Conservation (phyloP, 2,329 filamentous ascomycete genomes). For the Penicillium sp. region DNA sequence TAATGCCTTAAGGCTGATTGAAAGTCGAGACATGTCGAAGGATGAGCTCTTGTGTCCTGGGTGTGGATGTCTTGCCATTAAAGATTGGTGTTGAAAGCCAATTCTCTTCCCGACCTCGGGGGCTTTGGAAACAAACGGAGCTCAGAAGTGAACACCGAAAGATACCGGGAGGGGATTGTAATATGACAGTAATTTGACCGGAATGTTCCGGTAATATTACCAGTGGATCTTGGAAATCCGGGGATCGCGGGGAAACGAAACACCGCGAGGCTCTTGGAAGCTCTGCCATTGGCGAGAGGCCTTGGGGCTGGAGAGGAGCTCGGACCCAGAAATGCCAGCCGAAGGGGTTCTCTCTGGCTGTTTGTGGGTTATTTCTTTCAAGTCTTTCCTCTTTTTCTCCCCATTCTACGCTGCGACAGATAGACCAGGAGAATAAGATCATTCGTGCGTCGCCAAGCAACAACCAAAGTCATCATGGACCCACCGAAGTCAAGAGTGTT, state of each 20-base stretch:
- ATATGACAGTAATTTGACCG: not conserved
- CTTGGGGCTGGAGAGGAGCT: not conserved
- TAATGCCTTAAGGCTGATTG: conserved; percentile 66
- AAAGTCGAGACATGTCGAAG: conserved; percentile 68
- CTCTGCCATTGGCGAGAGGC: not conserved
- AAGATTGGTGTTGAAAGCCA: not conserved
- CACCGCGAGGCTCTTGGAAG: not conserved
- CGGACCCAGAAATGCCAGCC: conserved; percentile 5
- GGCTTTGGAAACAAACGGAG: not conserved
- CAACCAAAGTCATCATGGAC: conserved; percentile 15
- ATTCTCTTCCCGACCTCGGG: conserved; percentile 4
- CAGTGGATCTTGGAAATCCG: not conserved
- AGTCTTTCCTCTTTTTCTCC: not conserved
- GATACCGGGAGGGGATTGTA: not conserved
- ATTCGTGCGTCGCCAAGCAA: not conserved
- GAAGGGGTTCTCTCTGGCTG: not conserved
- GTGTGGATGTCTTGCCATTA: conserved; percentile 4
- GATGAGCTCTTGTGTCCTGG: not conserved
- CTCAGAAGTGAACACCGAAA: conserved; percentile 10
- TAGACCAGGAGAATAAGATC: not conserved
- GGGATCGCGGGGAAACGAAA: conserved; percentile 9
- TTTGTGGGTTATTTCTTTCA: not conserved
- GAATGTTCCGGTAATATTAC: not conserved
- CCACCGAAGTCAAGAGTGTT: conserved; percentile 14
- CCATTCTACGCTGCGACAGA: not conserved